Conservation (phyloP, 2,329 filamentous ascomycete species). For the Phoma sp. region DNA sequence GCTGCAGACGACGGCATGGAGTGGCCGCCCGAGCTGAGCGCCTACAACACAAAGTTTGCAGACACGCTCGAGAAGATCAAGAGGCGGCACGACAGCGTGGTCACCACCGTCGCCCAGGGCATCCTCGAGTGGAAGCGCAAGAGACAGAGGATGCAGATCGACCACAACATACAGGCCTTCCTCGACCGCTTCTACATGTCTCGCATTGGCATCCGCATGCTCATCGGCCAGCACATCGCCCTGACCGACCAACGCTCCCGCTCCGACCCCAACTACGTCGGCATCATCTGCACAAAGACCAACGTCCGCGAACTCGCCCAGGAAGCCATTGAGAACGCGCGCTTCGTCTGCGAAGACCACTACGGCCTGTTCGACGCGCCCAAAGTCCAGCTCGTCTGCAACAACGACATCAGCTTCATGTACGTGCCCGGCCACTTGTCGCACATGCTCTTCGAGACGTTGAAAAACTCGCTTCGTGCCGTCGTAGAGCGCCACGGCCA, state of each 20-base stretch:
- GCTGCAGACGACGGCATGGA: slow-evolving; percentile 85
- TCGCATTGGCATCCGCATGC: slow-evolving; percentile 97
- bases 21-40: slow-evolving; percentile 92
- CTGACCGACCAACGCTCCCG: slow-evolving; percentile 91
- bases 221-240: slow-evolving; percentile 98
- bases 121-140: slow-evolving; percentile 98
- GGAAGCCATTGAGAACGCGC: slow-evolving; percentile 96
- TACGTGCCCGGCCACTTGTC: slow-evolving; percentile 98
- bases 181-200: slow-evolving; percentile 99
- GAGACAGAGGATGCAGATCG: slow-evolving; percentile 96
- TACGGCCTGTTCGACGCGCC: slow-evolving; percentile 97
- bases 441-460: slow-evolving; percentile 98
- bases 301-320: slow-evolving; percentile 94
- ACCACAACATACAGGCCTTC: slow-evolving; percentile 96
- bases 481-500: slow-evolving; percentile 95
- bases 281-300: slow-evolving; percentile 98
- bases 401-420: slow-evolving; percentile 96
- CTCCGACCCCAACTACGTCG: slow-evolving; percentile 91
- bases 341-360: slow-evolving; percentile 99
- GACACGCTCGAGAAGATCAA: slow-evolving; percentile 93
- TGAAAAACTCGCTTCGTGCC: slow-evolving; percentile 97
- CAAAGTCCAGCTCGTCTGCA: slow-evolving; percentile 95
- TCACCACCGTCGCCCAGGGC: slow-evolving; percentile 96
- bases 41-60: slow-evolving; percentile 92
- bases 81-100: slow-evolving; percentile 92